Base-by-base conservation (phyloP, 495 filamentous ascomycete species). In the Podospora bellae-mahoneyi region DNA sequence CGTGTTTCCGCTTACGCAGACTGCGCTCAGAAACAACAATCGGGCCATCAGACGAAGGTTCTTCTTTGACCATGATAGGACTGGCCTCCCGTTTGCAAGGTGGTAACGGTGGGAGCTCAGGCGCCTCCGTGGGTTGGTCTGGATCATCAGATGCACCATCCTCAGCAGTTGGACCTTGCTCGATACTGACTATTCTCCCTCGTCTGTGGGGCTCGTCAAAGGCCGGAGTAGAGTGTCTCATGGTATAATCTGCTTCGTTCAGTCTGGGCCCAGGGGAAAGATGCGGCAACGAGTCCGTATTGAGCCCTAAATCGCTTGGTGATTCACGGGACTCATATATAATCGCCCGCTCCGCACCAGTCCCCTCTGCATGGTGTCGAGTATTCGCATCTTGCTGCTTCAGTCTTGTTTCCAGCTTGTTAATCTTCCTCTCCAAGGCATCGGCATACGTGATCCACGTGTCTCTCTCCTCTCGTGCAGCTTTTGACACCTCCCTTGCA, bases 31-130 rank as follows among this genome's bases (percentile, higher is more conserved):
- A 83, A 13, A 84, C 73, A n/a, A 84, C 60, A 27, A 81, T 69
- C 0, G 80, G 78, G 18, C 68, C 68, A 67, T 86, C 83, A 9
- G 82, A 84, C 56, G 77, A 79, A 16, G 78, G 78, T 39, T 84
- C 82, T 23, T 70, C 20, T 64, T 84, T 83, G 34, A 83, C 72
- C 2, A 16, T 62, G 26, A 79, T 68, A 16, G 39, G 56, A 3
- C 63, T 13, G 15, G 55, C 56, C 18, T 53, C 30, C 5, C 1
- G 18, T 6, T 63, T 56, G 16, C 16, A 55, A 9, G 62, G 56
- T 7, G 69, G 71, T 28, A 78, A 64, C 0, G 74, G 64, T 3
- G 79, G 78, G 19, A 81, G 76, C 15, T 78, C 39, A 48, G 39
- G 39, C 13, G 39, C 39, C 15, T 48, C 39, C 9, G 7, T 48